Base-by-base conservation (phyloP, 306 rosid species). In the Acacia confusa region DNA sequence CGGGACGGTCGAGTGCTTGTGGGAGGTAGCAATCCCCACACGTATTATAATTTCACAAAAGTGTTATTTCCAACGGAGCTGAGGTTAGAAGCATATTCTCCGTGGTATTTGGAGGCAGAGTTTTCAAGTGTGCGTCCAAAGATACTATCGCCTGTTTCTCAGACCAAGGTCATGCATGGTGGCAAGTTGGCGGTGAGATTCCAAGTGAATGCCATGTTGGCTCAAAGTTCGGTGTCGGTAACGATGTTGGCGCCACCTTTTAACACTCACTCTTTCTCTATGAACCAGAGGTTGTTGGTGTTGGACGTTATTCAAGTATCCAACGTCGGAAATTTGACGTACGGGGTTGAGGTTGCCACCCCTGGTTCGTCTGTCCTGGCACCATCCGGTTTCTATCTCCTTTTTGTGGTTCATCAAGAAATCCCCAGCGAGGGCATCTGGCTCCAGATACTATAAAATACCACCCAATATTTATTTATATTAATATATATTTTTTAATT, bases 181-280 rank as follows among this genome's bases (percentile, higher is more conserved):
- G 86, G 86, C 63, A 71, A 10, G 57, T 43, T 91, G 72, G 73
- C 5, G 20, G 12, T 89, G 32, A 77, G 50, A 34, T 86, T 91
- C 71, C 43, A 40, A 1, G 89, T 86, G 38, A 52, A 68, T 0
- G 84, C 61, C 6, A 1, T n/a, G 3, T 53, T 89, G 1, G 82
- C 40, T 1, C 6, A 9, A 9, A 47, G 82, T 15, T 27, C 34
- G 4, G 87, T 93, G 77, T 53, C 64, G 13, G 89, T 89, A 72
- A 87, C 93, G 3, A 84, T 95, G 92, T 12, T 82, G 53, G 79
- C 92, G 5, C 98, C 99, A 14, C 90, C 99, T 8, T 93, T 95
- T 77, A 74, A 73, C 2, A 95, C 98, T 1, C 99, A 95, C 74
- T 95, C 99, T 0, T 95, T 93, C 84, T 89, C 99, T 2, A 92